These are phyloP conservation scores for Sarocladium kiliense DNA, from an alignment of 2,329 filamentous ascomycete genomes.

Conservation along the genomic window DNA sequence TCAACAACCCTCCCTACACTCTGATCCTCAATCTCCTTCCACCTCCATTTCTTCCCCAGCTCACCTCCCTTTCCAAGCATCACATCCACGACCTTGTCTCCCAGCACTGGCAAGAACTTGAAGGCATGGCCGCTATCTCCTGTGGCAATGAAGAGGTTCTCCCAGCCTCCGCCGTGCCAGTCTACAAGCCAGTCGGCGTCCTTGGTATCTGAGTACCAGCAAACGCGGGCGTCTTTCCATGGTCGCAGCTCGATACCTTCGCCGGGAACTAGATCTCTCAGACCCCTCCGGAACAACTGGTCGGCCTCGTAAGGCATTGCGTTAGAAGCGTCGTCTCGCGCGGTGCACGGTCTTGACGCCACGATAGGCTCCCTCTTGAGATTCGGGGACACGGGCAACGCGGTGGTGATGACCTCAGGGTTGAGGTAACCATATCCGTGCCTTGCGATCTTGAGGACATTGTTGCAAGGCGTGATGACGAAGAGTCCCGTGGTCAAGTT, in stretches of 20 bases:
- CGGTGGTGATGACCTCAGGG: slow-evolving; percentile 32
- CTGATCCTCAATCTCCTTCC: slow-evolving; percentile 51
- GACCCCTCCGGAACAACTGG: slow-evolving; percentile 52
- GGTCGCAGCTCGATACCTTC: slow-evolving; percentile 50
- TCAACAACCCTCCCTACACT: slow-evolving; percentile 26
- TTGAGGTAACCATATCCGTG: slow-evolving; percentile 66
- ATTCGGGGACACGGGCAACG: slow-evolving; percentile 25
- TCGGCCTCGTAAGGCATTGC: slow-evolving; percentile 57
- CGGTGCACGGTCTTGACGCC: slow-evolving; percentile 30
- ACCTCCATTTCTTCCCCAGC: slow-evolving; percentile 55
- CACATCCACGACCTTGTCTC: slow-evolving; percentile 55
- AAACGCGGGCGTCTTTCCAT: slow-evolving; percentile 59
- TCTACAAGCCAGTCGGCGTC: slow-evolving; percentile 67
- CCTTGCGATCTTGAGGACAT: slow-evolving; percentile 63
- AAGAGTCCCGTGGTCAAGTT: slow-evolving; percentile 70
- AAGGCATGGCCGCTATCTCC: slow-evolving; percentile 62
- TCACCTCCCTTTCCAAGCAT: slow-evolving; percentile 41
- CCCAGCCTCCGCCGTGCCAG: slow-evolving; percentile 55
- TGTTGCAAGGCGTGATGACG: slow-evolving; percentile 62
- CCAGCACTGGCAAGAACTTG: slow-evolving; percentile 65
- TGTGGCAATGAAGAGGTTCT: slow-evolving; percentile 55
- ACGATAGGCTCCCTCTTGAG: slow-evolving; percentile 23
- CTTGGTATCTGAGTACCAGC: slow-evolving; percentile 73
- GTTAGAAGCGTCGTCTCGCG: slow-evolving; percentile 34
- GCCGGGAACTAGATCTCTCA: slow-evolving; percentile 56